Percentiles rank a stretch among this genome's conserved stretches.
Evolutionary conservation across 352 stramenopile genomes (phyloP).

Genomic region (Ophiocytium majus): DNA sequence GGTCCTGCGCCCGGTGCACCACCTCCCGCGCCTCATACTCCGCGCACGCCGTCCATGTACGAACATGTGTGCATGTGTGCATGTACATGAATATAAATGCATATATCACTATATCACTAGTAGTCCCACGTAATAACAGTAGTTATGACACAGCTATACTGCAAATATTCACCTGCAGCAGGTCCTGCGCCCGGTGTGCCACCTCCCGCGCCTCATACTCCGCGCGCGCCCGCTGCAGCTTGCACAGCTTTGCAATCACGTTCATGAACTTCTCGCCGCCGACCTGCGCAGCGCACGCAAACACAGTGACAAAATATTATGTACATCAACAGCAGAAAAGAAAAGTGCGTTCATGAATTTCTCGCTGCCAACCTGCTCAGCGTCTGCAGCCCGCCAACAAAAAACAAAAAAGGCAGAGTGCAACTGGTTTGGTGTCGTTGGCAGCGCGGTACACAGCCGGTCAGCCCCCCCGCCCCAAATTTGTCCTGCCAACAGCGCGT

Average conservation of each 20-base stretch:
- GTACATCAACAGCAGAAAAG: too few relatives aligned
- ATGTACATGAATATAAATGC: neutral
- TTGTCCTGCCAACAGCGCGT: too few relatives aligned
- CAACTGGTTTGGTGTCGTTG: too few relatives aligned
- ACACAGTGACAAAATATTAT: too few relatives aligned
- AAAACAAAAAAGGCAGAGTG: too few relatives aligned
- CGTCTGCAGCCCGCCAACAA: too few relatives aligned
- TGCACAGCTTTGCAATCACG: slow-evolving; percentile 20
- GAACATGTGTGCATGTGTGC: neutral
- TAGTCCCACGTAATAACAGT: neutral
- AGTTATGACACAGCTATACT: neutral
- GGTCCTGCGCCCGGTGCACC: slow-evolving; percentile 7
- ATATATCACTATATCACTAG: neutral
- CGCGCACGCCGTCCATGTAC: too few relatives aligned
- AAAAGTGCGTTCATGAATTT: too few relatives aligned
- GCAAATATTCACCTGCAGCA: slow-evolving; percentile 18
- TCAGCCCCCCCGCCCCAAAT: too few relatives aligned
- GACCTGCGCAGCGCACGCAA: neutral
- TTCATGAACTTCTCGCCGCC: slow-evolving; percentile 26
- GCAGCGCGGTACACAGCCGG: too few relatives aligned
- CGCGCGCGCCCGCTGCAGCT: neutral
- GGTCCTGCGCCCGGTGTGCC: slow-evolving; percentile 11
- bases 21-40: neutral
- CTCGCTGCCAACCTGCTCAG: too few relatives aligned
- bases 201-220: neutral